These are phyloP conservation scores for Diaporthe ilicicola DNA, from an alignment of 2,329 filamentous ascomycete species.

Conservation along the genomic window DNA sequence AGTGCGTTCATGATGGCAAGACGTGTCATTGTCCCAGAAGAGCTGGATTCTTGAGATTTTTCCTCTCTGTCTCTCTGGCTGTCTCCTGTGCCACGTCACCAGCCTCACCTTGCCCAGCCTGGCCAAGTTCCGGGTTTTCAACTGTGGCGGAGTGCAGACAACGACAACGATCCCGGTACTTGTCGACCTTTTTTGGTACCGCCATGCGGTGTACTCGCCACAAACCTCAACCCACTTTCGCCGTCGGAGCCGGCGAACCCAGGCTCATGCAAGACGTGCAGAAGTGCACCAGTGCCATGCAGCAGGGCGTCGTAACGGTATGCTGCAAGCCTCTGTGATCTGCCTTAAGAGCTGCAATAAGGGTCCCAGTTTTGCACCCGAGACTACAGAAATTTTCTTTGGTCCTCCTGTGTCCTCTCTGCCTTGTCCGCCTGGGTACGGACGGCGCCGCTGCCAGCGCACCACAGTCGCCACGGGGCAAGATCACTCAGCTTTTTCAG, in stretches of 20 bases:
- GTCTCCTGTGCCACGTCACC: constrained; percentile 52
- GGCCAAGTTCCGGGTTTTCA: constrained; percentile 34
- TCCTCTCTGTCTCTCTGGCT: constrained; percentile 23
- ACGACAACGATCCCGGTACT: background rate
- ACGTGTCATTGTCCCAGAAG: background rate
- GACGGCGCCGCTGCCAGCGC: constrained; percentile 21
- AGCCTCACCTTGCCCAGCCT: constrained; percentile 46
- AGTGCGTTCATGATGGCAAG: constrained; percentile 3
- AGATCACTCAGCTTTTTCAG: constrained; percentile 44
- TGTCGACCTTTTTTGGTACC: background rate
- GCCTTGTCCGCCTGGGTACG: background rate
- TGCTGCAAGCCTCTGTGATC: constrained; percentile 16
- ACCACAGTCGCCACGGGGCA: constrained; percentile 28
- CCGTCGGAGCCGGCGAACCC: constrained; percentile 1
- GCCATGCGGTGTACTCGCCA: constrained; percentile 33
- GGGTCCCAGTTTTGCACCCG: constrained; percentile 8
- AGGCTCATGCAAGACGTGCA: constrained; percentile 14
- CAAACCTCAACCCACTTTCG: constrained; percentile 22
- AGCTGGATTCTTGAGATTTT: background rate
- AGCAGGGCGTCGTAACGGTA: background rate
- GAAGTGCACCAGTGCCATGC: constrained; percentile 33
- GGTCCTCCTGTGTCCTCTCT: background rate
- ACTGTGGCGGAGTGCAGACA: constrained; percentile 49
- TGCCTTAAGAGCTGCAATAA: constrained; percentile 28
- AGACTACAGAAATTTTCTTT: constrained; percentile 6